Evolutionary conservation across 176 grass and related monocot species (phyloP), one percentile per base, ranked within the genome.

Genomic region (Rhynchospora tenuis): DNA sequence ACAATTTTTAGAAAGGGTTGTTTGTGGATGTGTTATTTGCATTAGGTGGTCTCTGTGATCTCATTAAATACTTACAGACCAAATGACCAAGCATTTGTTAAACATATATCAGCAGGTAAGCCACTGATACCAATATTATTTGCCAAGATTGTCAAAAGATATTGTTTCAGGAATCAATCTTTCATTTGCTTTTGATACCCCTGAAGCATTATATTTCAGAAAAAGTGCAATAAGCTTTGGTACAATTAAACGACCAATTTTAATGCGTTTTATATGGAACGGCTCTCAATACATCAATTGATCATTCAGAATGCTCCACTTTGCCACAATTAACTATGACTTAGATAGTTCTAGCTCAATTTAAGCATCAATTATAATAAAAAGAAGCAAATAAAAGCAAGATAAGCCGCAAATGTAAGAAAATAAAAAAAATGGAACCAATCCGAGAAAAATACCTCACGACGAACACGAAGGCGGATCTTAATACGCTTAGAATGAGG

Each of bases 401-500:
- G 43, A 72, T 0, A 72, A 17, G 8, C 67, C 6, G 1, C 24
- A 55, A 77, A 17, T 42, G 19, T 44, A 22, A 46, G 16, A 16
- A 67, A 71, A 46, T 71, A 2, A 50, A 0, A 80, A 80, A 22
- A 15, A 16, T 5, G 14, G 5, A 67, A 67, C 7, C 11, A 48
- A 29, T 82, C 46, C 50, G 43, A 28, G 50, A 77, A 71, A 79
- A 88, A 79, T 78, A 89, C 90, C 90, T 97, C 94, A 73, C 88
- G 86, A 74, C 90, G 92, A 87, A 97, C 92, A 81, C 92, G 87
- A 66, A 97, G 88, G 83, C 91, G 91, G 85, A 97, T 89, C 90
- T 89, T 90, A 77, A 97, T 87, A 81, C 92, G 94, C 90, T 97
- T 97, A 86, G 94, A 97, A 88, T 97, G 95, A 59, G 92, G 95